A percentile compares a stretch with the other conserved stretches of the same genome.
phyloP scores from a whole-genome alignment of 176 grass and related monocot genomes.

The Ampelocalamus luodianensis region DNA sequence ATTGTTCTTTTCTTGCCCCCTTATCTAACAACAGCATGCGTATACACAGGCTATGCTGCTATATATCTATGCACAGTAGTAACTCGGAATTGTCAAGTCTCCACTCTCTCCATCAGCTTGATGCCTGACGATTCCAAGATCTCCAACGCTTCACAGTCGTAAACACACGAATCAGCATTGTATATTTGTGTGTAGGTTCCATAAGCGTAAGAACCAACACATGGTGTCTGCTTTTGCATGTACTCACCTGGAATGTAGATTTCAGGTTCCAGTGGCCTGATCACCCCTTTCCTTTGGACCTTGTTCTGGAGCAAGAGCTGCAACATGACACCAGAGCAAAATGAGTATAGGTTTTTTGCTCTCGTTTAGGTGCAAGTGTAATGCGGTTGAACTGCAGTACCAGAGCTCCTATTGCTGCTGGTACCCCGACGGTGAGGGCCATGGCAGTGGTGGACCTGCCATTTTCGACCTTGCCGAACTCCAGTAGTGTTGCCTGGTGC shows the following conservation, averaged over 20 bases:
- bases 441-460: conserved; percentile 71
- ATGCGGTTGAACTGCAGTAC: conserved; percentile 51
- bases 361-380: conserved; percentile 2
- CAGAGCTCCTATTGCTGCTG: conserved; percentile 80
- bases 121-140: conserved; percentile 82
- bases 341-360: conserved; percentile 20
- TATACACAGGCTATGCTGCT: no score
- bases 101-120: conserved; percentile 76
- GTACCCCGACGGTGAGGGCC: conserved; percentile 91
- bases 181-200: no score
- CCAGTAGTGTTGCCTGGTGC: conserved; percentile 74
- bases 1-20: no score
- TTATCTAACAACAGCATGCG: no score
- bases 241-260: conserved; percentile 83
- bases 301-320: conserved; percentile 90
- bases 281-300: conserved; percentile 71
- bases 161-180: conserved; percentile 8
- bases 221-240: not conserved
- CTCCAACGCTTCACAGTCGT: conserved; percentile 69
- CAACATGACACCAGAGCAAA: conserved; percentile 29
- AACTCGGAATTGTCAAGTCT: conserved; percentile 36
- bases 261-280: conserved; percentile 80
- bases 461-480: conserved; percentile 78
- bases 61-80: not conserved
- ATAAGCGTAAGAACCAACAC: no score